Evolutionary conservation across 192 early-diverging fungal species (phyloP), one percentile per base, ranked within the genome.

Genomic region (Kappamyces sp.): DNA sequence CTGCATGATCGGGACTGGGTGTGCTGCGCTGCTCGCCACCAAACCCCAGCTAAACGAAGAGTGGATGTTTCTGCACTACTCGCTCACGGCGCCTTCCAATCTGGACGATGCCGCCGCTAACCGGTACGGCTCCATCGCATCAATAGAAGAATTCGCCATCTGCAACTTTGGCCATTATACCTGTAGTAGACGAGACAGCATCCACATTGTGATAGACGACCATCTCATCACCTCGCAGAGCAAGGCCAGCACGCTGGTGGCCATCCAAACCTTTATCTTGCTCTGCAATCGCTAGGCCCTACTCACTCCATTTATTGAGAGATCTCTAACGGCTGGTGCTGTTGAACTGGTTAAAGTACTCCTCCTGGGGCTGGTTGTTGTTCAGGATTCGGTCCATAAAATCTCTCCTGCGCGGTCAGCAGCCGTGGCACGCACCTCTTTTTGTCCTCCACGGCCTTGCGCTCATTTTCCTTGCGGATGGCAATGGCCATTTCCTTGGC

Each of bases 271-370:
- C n/a, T 54, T 54, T 54, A 54, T 54, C 13, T 23, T 54, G 52
- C 35, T 54, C 7, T 54, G 52, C 34, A n/a, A 6, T 54, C 52
- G 15, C 37, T 54, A 54, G 31, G 35, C 31, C 12, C 12, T 23
- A 23, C 23, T 23, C 23, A 23, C 23, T 23, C 23, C 23, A 23
- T 23, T 23, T 23, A 23, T 13, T 23, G 48, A 35, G 8, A 57
- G 13, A 32, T 15, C 13, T 64, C 32, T 63, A 73, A 58, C 68
- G 72, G 32, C 52, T 64, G 8, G 76, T 80, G 1, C 77, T 82
- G 65, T 80, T 80, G 66, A 82, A 82, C 62, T 82, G 79, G 35
- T 15, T 55, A 75, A 74, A 76, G 58, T 70, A 82, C 2, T 47
- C 68, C 5, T 79, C 68, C 4, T 66, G 71, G 8, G 79, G 79